Base-by-base conservation (phyloP, 2,329 filamentous ascomycete genomes). In the Gnomoniopsis sp. region DNA sequence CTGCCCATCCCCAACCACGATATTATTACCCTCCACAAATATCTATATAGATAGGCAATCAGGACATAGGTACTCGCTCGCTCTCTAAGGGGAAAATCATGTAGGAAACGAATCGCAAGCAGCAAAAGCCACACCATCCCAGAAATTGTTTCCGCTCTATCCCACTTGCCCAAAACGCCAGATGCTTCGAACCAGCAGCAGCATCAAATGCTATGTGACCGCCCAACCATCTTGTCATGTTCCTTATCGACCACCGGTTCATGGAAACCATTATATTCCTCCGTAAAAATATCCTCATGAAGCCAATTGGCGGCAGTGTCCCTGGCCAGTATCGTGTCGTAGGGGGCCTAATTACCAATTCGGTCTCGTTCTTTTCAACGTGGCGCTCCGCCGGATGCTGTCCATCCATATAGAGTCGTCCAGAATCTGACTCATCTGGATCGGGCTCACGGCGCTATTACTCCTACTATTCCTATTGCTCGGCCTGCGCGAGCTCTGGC, bases 321-420 rank as follows among this genome's bases (percentile, higher is more conserved):
- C 26, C 26, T 30, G 26, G 26, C 26, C 26, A 30, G 4, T 66
- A 62, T 19, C 43, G 19, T 46, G 15, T 46, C 4, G 15, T 41
- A 14, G 6, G 8, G 1, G 17, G 36, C 36, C n/a, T 41, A 6
- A 64, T 65, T 65, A 62, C 60, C 60, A 62, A 14, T 47, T 47
- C 12, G 57, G 49, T 21, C 52, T 59, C 53, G 46, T 64, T 64
- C 74, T 77, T 53, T 77, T 76, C 55, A 82, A 82, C 55, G 92
- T 96, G 66, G 95, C 91, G 75, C 91, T 96, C 62, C 91, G 83
- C 63, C 92, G 82, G 64, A 97, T 92, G 77, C 90, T 96, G 75
- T 96, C 91, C 53, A 93, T 90, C 93, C 93, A 98, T 17, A 90
- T 88, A 19, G 91, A 95, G 68, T 93, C 90, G 68, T 95, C 91